Evolutionary conservation across 129 eudicot species (phyloP), one percentile per base, ranked within the genome.

Genomic region (Smallanthus sonchifolius): DNA sequence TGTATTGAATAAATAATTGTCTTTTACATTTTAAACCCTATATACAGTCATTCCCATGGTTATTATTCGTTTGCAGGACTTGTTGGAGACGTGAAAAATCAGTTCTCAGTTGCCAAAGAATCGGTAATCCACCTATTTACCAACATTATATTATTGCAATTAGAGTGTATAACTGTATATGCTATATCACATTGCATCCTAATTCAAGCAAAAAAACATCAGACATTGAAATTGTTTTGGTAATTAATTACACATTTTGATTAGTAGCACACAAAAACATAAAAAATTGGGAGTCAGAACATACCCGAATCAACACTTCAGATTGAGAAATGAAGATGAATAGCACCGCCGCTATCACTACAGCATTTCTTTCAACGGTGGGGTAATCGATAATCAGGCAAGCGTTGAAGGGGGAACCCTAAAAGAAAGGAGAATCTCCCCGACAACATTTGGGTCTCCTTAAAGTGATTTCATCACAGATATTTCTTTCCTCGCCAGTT

Each of bases 391-490:
- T n/a, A n/a, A n/a, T n/a, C n/a, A n/a, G n/a, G n/a, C n/a, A n/a
- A n/a, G n/a, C n/a, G n/a, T n/a, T n/a, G n/a, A n/a, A n/a, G n/a
- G n/a, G n/a, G n/a, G n/a, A n/a, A n/a, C n/a, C n/a, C n/a, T n/a
- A n/a, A n/a, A n/a, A n/a, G n/a, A n/a, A n/a, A n/a, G n/a, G n/a
- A n/a, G 96, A 85, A 78, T 97, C 99, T 76, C 99, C 85, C 86
- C 83, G 87, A 95, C 99, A 60, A 95, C 74, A 81, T 95, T 95
- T 8, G 99, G 99, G 81, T 95, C 97, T 47, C 99, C 99, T 74
- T 76, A 88, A 62, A 95, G 97, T 34, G 91, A 83, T 84, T 95
- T 95, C 96, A 95, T 87, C 77, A 91, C 96, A 51, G 82, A 77
- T 69, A 95, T 83, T 85, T 95, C 99, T 86, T 88, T 95, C 85